Conservation (phyloP, 352 stramenopile species). For the Phytophthora aleatoria region DNA sequence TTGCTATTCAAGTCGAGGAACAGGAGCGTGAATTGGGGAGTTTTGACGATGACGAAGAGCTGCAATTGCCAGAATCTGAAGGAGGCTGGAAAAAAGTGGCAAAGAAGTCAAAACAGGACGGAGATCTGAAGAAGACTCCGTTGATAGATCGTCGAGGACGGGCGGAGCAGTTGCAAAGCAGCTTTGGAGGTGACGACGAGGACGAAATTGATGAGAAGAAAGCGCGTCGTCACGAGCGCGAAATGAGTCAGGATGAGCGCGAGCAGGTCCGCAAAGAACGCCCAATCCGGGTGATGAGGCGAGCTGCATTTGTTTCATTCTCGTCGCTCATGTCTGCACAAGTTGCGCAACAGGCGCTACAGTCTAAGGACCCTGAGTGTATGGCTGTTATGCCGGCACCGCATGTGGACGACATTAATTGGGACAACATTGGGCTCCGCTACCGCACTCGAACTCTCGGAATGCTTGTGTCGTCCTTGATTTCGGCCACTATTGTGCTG, state of each 20-base stretch:
- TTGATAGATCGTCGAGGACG: slow-evolving; percentile 21
- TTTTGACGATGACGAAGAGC: slow-evolving; percentile 29
- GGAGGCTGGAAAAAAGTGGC: slow-evolving; percentile 10
- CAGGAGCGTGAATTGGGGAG: slow-evolving; percentile 28
- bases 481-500: slow-evolving; percentile 72
- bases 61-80: slow-evolving; percentile 15
- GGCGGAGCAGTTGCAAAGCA: slow-evolving; percentile 22
- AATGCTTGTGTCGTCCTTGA: slow-evolving; percentile 49
- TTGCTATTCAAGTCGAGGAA: slow-evolving; percentile 49
- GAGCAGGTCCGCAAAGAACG: slow-evolving; percentile 49
- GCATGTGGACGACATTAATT: slow-evolving; percentile 72
- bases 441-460: slow-evolving; percentile 58
- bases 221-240: slow-evolving; percentile 34
- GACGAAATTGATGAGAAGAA: slow-evolving; percentile 40
- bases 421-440: slow-evolving; percentile 70
- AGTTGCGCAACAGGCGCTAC: slow-evolving; percentile 70
- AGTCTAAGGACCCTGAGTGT: slow-evolving; percentile 57
- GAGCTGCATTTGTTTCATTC: slow-evolving; percentile 80
- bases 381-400: slow-evolving; percentile 63
- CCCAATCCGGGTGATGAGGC: slow-evolving; percentile 70
- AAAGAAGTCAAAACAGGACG: slow-evolving; percentile 17
- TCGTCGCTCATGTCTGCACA: slow-evolving; percentile 74
- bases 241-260: slow-evolving; percentile 56
- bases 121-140: slow-evolving; percentile 25
- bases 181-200: slow-evolving; percentile 27